Base-by-base conservation (phyloP, 345 rosid genomes). In the Barbarea vulgaris region DNA sequence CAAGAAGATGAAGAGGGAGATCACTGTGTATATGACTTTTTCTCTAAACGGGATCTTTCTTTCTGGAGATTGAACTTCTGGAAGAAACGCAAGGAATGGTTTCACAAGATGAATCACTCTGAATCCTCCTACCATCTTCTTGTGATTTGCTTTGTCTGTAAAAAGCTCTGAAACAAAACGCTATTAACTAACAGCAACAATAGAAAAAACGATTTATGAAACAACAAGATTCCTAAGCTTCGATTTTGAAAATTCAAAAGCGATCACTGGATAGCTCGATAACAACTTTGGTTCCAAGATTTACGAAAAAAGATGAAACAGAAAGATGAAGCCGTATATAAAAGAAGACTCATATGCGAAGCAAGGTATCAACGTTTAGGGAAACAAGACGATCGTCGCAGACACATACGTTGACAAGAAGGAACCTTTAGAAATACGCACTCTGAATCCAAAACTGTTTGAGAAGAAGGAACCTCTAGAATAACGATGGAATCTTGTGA, bases 51-150 rank as follows among this genome's bases (percentile, higher is more conserved):
- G 58, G 0, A 53, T 53, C 33, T 53, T 53, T 6, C 33, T 53
- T 24, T 25, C 33, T 13, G 58, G 58, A 25, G 58, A 24, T 24
- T 53, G 58, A 10, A 53, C 58, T 53, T 53, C 33, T 24, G 58
- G 58, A 12, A 53, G 15, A 30, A 53, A 53, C 15, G 58, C 33
- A 53, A 53, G 58, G 58, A 53, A 53, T 6, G 33, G 58, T 25
- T 30, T 53, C 58, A 53, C 58, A 53, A 53, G 33, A 24, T 24
- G 58, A 53, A 53, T 53, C 33, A 25, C 58, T 53, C 33, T 24
- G 7, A 53, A 53, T 13, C 58, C 58, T 53, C 58, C 58, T 2
- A 14, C 58, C 58, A 53, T 53, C 58, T 25, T 53, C 58, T 53
- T 24, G 33, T 19, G n/a, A 19, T 12, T 0, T 11, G 30, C 3